Conservation (phyloP, 176 grass and related monocot species). For the Stipa capillata region DNA sequence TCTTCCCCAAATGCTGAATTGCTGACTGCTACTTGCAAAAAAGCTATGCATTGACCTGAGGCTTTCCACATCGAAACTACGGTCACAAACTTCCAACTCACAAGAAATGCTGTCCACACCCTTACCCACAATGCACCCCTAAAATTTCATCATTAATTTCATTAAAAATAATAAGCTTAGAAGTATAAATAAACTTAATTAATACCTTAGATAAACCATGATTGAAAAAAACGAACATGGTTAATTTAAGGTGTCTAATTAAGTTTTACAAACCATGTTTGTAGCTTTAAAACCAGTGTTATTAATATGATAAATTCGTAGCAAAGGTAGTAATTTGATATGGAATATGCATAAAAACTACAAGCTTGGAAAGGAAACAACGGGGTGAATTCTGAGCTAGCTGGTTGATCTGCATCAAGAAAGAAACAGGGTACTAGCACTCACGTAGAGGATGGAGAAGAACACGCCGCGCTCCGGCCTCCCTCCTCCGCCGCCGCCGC, state of each 20-base stretch:
- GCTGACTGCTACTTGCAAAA: slow-evolving; percentile 2
- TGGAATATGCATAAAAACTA: background rate
- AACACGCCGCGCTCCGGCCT: slow-evolving; percentile 27
- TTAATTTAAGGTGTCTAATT: too few relatives aligned
- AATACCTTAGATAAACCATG: too few relatives aligned
- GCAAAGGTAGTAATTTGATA: background rate
- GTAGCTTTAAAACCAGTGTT: background rate
- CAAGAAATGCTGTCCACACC: slow-evolving; percentile 9
- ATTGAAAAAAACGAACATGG: too few relatives aligned
- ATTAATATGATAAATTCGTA: background rate
- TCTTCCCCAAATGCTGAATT: slow-evolving; percentile 7
- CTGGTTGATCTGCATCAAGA: background rate
- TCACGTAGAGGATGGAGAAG: slow-evolving; percentile 83
- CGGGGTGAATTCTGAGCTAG: too few relatives aligned
- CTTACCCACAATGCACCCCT: too few relatives aligned
- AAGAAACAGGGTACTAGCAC: background rate
- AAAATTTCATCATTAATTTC: too few relatives aligned
- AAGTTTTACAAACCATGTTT: background rate
- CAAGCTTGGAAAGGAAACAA: background rate
- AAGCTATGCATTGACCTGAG: slow-evolving; percentile 34
- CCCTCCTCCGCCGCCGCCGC: background rate
- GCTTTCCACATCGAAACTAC: background rate
- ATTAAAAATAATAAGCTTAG: too few relatives aligned
- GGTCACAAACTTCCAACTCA: slow-evolving; percentile 8
- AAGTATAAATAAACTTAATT: too few relatives aligned